These are phyloP conservation scores for Boletus speciosus DNA, from an alignment of 768 basidiomycete genomes.

Conservation along the genomic window DNA sequence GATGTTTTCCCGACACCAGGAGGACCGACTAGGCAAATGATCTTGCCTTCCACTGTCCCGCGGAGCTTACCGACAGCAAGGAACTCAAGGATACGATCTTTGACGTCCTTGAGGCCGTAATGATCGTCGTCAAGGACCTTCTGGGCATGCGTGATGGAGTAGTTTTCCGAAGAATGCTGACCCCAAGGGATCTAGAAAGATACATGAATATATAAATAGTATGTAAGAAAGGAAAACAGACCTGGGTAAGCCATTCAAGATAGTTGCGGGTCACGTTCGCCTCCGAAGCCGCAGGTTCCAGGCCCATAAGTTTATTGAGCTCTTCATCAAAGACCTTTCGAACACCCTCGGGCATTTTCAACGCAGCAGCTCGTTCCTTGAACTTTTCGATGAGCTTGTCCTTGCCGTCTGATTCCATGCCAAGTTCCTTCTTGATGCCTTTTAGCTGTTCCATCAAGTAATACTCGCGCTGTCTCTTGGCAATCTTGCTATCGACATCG, in stretches of 20 bases:
- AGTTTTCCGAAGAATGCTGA: slow-evolving; percentile 89
- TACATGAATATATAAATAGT: neutral
- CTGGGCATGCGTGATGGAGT: slow-evolving; percentile 77
- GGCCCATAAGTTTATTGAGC: slow-evolving; percentile 79
- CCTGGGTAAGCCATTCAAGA: slow-evolving; percentile 88
- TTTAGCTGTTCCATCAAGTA: slow-evolving; percentile 97
- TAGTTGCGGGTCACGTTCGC: slow-evolving; percentile 95
- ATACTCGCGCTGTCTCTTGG: slow-evolving; percentile 90
- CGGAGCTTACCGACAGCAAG: slow-evolving; percentile 92
- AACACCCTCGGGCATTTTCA: slow-evolving; percentile 89
- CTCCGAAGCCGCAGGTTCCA: slow-evolving; percentile 89
- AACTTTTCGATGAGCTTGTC: slow-evolving; percentile 93
- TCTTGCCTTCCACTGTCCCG: slow-evolving; percentile 95
- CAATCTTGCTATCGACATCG: slow-evolving; percentile 93
- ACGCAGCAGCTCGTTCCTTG: slow-evolving; percentile 71
- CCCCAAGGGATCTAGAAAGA: slow-evolving; percentile 88
- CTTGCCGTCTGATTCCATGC: slow-evolving; percentile 94
- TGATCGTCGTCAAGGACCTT: slow-evolving; percentile 91
- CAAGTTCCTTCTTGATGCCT: slow-evolving; percentile 93
- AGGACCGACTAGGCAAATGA: slow-evolving; percentile 93
- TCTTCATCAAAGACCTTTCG: slow-evolving; percentile 97
- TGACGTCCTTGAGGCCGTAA: slow-evolving; percentile 89
- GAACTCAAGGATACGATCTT: slow-evolving; percentile 93
- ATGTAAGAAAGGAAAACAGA: slow-evolving; percentile 23
- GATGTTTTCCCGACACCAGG: slow-evolving; percentile 98